Evolutionary conservation across 768 basidiomycete species (phyloP), one percentile per base, ranked within the genome.

Genomic region (Cystofilobasidium capitatum): DNA sequence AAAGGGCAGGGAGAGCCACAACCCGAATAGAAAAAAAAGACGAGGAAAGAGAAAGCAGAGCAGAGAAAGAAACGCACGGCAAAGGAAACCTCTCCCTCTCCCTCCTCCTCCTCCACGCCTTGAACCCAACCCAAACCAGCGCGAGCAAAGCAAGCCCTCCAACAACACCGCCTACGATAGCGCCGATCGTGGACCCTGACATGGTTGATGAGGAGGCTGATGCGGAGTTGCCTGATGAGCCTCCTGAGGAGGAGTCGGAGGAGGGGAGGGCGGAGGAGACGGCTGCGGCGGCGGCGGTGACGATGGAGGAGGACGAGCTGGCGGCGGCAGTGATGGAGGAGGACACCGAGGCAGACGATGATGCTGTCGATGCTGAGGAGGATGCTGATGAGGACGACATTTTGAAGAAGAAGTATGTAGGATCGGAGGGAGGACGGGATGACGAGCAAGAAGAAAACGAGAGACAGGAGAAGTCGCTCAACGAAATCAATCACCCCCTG

Each of bases 1-100:
- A n/a, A n/a, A n/a, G n/a, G n/a, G n/a, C n/a, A n/a, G n/a, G n/a
- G n/a, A n/a, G n/a, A n/a, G n/a, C n/a, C n/a, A n/a, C n/a, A n/a
- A n/a, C n/a, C n/a, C n/a, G n/a, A n/a, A n/a, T n/a, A n/a, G n/a
- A n/a, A n/a, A n/a, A n/a, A n/a, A n/a, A n/a, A n/a, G n/a, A n/a
- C n/a, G n/a, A n/a, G n/a, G n/a, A n/a, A n/a, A n/a, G n/a, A n/a
- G n/a, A n/a, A n/a, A n/a, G n/a, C n/a, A n/a, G n/a, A n/a, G n/a
- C n/a, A n/a, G n/a, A n/a, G 44, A n/a, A 14, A 2, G 29, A 31
- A n/a, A 62, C 61, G 31, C 29, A 62, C 61, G 61, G 61, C 61
- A 62, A 33, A 3, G 61, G 61, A 22, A 33, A 62, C 29, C 40
- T 13, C 39, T 62, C n/a, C 33, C 44, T 13, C 61, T 62, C 61